Evolutionary conservation across 192 early-diverging fungal species (phyloP).

Genomic region (Paraglomus occultum): DNA sequence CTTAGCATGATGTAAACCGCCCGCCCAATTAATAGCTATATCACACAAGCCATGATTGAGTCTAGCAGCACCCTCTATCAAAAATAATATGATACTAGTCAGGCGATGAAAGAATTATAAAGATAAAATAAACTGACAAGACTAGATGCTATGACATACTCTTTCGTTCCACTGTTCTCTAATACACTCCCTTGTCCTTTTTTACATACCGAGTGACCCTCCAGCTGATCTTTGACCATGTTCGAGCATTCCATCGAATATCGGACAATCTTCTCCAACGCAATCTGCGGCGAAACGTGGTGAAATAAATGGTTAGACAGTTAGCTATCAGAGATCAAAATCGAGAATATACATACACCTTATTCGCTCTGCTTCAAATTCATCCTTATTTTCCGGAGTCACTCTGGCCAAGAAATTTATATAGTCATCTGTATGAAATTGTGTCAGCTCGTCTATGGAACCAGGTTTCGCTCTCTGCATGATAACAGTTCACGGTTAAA

Average conservation of each 20-base stretch:
- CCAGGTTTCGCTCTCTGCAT: constrained; percentile 70
- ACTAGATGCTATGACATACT: not conserved
- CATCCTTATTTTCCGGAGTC: constrained; percentile 71
- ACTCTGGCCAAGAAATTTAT: constrained; percentile 82
- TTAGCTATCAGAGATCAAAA: not conserved
- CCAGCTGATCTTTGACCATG: constrained; percentile 90
- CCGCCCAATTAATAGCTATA: constrained; percentile 95
- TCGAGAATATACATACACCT: constrained; percentile 44
- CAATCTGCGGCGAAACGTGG: constrained; percentile 54
- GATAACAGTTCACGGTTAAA: not conserved
- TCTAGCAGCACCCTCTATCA: constrained; percentile 75
- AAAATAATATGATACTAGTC: not conserved
- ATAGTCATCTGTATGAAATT: constrained; percentile 94
- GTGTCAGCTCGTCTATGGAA: constrained; percentile 84
- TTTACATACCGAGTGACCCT: constrained; percentile 75
- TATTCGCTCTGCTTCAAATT: constrained; percentile 57
- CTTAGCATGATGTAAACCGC: constrained; percentile 97
- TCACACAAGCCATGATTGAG: constrained; percentile 79
- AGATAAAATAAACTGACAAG: not conserved
- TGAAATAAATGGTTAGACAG: not conserved
- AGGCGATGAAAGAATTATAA: not conserved
- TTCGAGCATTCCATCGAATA: constrained; percentile 94
- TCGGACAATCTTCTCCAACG: constrained; percentile 91
- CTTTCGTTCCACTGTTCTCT: not conserved
- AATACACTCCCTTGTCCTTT: not conserved